phyloP scores from a whole-genome alignment of 1,284 basidiomycete species.

The Boletus holoroseus region DNA sequence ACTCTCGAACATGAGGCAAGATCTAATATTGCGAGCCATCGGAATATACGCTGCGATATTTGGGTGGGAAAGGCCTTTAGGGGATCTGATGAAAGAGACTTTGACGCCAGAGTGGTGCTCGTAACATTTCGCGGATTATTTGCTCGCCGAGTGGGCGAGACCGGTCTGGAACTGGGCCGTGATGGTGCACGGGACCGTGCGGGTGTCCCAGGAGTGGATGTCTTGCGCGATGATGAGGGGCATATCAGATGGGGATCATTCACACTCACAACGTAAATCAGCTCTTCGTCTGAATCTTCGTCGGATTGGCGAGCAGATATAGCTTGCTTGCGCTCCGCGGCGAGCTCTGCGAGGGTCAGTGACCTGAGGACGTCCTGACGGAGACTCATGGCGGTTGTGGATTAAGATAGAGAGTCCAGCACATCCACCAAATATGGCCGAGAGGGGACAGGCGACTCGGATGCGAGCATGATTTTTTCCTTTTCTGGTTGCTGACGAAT shows the following conservation, averaged over 20 bases:
- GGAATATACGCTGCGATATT: conserved; percentile 72
- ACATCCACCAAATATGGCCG: not conserved
- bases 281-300: conserved; percentile 66
- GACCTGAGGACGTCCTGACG: conserved; percentile 68
- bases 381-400: conserved; percentile 52
- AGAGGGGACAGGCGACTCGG: not conserved
- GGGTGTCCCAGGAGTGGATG: conserved; percentile 66
- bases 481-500: conserved; percentile 17
- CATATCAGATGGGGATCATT: not conserved
- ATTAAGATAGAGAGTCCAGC: conserved; percentile 4
- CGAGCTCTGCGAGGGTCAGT: conserved; percentile 35
- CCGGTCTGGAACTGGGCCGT: conserved; percentile 49
- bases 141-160: conserved; percentile 55
- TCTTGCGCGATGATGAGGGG: conserved; percentile 36
- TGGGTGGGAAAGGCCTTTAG: conserved; percentile 74
- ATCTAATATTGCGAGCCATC: conserved; percentile 56
- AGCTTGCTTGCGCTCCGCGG: conserved; percentile 17
- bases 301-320: conserved; percentile 25
- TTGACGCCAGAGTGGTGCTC: conserved; percentile 24
- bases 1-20: conserved; percentile 75
- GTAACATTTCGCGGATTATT: conserved; percentile 36
- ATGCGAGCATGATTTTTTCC: not conserved
- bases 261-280: conserved; percentile 65
- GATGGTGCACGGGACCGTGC: conserved; percentile 48
- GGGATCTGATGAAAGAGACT: conserved; percentile 46